Evolutionary conservation across 2,329 filamentous ascomycete species (phyloP).

Genomic region (Aspergillus neoniger): DNA sequence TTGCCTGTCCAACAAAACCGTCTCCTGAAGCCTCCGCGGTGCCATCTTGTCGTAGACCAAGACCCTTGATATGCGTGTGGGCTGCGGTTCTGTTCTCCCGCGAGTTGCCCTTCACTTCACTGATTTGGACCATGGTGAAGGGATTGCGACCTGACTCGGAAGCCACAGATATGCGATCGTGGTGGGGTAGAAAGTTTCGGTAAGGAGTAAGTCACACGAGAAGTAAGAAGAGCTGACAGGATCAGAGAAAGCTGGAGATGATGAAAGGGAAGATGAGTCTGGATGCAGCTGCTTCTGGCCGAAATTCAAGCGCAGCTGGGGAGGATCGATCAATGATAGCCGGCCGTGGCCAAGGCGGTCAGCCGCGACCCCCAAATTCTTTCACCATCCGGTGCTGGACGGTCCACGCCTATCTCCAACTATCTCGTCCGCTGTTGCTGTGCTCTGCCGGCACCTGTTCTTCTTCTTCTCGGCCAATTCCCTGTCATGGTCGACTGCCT

Average conservation of each 20-base stretch:
- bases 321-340: slow-evolving; percentile 34
- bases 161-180: slow-evolving; percentile 20
- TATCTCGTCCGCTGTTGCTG: not conserved
- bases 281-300: slow-evolving; percentile 29
- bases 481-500: slow-evolving; percentile 20
- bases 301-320: slow-evolving; percentile 36
- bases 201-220: slow-evolving; percentile 9
- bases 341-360: slow-evolving; percentile 36
- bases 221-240: slow-evolving; percentile 7
- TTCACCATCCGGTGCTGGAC: slow-evolving; percentile 18
- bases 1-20: slow-evolving; percentile 86
- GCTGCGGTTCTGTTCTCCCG: slow-evolving; percentile 95
- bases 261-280: slow-evolving; percentile 11
- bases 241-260: slow-evolving; percentile 13
- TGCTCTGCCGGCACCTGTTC: slow-evolving; percentile 1
- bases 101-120: slow-evolving; percentile 90
- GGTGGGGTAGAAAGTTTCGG: not conserved
- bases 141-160: slow-evolving; percentile 28
- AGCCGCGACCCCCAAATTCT: slow-evolving; percentile 36
- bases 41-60: slow-evolving; percentile 84
- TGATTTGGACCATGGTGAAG: slow-evolving; percentile 76
- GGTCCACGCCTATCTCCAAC: not conserved
- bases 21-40: slow-evolving; percentile 75
- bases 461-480: slow-evolving; percentile 1
- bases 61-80: slow-evolving; percentile 96